Percentiles rank a stretch among this genome's conserved stretches.
Evolutionary conservation across 2,329 filamentous ascomycete species (phyloP).

Genomic region (Cercospora berteroae): DNA sequence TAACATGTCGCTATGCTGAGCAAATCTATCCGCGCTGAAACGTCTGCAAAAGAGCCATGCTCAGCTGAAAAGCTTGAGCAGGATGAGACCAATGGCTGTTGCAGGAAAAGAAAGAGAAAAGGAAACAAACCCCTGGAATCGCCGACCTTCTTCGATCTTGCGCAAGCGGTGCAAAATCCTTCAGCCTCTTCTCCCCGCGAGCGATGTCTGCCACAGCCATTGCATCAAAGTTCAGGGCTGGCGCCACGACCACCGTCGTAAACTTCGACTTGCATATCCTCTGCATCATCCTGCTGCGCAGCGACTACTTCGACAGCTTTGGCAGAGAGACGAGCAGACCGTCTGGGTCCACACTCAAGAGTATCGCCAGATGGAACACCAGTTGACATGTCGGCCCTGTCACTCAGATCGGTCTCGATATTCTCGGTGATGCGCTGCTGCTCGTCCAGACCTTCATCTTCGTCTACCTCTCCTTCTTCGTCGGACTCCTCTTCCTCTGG

Average conservation of each 20-base stretch:
- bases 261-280: background rate
- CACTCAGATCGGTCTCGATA: background rate
- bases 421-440: background rate
- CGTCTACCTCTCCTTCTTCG: background rate
- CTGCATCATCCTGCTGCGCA: background rate
- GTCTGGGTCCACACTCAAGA: background rate
- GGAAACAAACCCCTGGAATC: too few species aligned
- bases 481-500: conserved; percentile 7
- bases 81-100: too few species aligned
- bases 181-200: background rate
- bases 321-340: conserved; percentile 9
- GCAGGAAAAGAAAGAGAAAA: too few species aligned
- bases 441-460: background rate
- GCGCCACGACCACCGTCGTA: background rate
- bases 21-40: too few species aligned
- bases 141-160: too few species aligned
- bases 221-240: background rate
- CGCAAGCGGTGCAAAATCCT: background rate
- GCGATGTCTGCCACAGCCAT: background rate
- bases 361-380: background rate
- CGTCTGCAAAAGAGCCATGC: too few species aligned
- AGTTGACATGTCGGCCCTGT: background rate
- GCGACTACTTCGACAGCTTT: background rate
- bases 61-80: too few species aligned
- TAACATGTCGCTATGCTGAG: too few species aligned